Evolutionary conservation across 495 filamentous ascomycete species (phyloP), one percentile per base, ranked within the genome.

Genomic region (Trichoderma orchidacearum): DNA sequence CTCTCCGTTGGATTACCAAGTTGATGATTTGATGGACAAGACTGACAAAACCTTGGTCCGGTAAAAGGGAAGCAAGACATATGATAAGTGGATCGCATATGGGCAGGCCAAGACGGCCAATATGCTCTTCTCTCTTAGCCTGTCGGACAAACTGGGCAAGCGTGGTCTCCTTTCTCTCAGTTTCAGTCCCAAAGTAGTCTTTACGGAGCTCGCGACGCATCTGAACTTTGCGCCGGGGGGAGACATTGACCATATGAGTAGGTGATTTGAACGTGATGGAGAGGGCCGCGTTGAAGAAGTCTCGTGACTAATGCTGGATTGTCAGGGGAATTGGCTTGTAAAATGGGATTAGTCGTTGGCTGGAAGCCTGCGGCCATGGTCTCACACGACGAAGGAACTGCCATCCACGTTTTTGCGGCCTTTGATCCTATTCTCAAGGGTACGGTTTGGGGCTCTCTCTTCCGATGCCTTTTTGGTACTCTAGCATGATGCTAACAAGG

Each of bases 81-180:
- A 61, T 55, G 53, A 58, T 8, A 68, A 71, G 27, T 53, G 53
- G 13, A 13, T 25, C 5, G 71, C 75, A 7, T 83, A 83, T 57
- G 74, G 68, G 5, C 70, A 75, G 34, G 70, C 67, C 21, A 82
- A 83, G 65, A 71, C 71, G 5, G 77, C 76, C 5, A 79, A 76
- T 60, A 68, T 79, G 8, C 41, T 48, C 41, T 48, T 48, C 5
- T 48, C 41, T 9, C 23, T 23, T 11, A 23, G 21, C 18, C 21
- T 48, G 18, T 18, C 41, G 11, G 27, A 48, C 6, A 48, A 13
- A 13, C n/a, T 25, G 1, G 41, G 41, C 18, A 23, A 48, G 9
- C 41, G 21, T 27, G 41, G 41, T 3, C 12, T 48, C 3, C 41
- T 48, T 6, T 23, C 41, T 3, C 27, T 17, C 7, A 48, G 41